phyloP scores from a whole-genome alignment of 1,284 basidiomycete genomes.

The Ganoderma lucidum region DNA sequence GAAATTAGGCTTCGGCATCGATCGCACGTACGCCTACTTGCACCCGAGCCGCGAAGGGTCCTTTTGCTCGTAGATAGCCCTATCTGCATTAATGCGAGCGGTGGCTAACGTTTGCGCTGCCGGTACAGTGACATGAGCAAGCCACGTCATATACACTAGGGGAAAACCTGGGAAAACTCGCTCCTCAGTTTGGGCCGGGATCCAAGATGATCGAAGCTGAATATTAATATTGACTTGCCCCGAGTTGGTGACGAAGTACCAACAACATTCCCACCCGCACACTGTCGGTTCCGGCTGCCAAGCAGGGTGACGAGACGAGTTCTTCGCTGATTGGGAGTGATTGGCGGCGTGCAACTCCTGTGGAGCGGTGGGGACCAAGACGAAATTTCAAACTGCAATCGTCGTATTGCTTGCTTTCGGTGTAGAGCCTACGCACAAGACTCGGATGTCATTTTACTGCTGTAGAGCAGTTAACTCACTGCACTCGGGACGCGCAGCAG shows the following conservation, averaged over 20 bases:
- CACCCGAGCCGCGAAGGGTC: constrained; percentile 4
- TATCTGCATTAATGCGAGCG: constrained; percentile 42
- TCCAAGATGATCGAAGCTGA: constrained; percentile 58
- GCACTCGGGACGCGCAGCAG: constrained; percentile 54
- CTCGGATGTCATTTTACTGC: no score
- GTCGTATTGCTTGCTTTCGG: constrained; percentile 62
- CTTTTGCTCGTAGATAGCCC: constrained; percentile 42
- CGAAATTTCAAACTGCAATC: constrained; percentile 49
- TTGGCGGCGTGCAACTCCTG: constrained; percentile 42
- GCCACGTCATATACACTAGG: constrained; percentile 3
- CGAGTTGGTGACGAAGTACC: not conserved
- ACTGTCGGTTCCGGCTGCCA: constrained; percentile 43
- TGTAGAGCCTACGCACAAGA: constrained; percentile 57
- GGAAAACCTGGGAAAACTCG: constrained; percentile 42
- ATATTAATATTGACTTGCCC: constrained; percentile 27
- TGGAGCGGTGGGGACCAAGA: constrained; percentile 41
- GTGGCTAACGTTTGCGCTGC: constrained; percentile 36
- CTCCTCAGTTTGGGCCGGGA: constrained; percentile 66
- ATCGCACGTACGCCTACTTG: not conserved
- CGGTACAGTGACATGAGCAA: constrained; percentile 3
- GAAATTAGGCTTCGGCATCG: not conserved
- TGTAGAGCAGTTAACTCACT: constrained; percentile 42
- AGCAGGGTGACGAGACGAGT: constrained; percentile 32
- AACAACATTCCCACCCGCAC: constrained; percentile 65
- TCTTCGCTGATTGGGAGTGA: constrained; percentile 24